These are phyloP conservation scores for Hortiboletus flavorubellus DNA, from an alignment of 768 basidiomycete species.

Conservation along the genomic window DNA sequence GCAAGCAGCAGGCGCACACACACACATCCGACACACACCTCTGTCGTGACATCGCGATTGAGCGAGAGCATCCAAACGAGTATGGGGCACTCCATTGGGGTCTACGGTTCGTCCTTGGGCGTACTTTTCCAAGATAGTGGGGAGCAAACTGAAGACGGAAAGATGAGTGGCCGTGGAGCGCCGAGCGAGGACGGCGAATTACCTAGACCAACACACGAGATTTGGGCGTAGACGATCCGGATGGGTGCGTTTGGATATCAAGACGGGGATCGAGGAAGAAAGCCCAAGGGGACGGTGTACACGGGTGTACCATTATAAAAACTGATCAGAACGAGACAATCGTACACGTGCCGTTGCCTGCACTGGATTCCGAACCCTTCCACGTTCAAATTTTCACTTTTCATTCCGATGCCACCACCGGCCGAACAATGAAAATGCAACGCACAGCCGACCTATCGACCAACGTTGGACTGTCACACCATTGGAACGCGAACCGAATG, in stretches of 20 bases:
- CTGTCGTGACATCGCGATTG: constrained; percentile 67
- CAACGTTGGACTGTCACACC: not conserved
- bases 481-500: not conserved
- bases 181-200: not conserved
- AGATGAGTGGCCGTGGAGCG: not conserved
- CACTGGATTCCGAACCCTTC: constrained; percentile 6
- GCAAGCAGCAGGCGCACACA: not conserved
- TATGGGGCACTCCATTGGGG: constrained; percentile 55
- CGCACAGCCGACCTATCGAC: constrained; percentile 1
- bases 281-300: constrained; percentile 1
- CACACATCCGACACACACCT: constrained; percentile 39
- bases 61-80: constrained; percentile 80
- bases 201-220: not conserved
- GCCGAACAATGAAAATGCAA: not conserved
- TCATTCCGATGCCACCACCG: not conserved
- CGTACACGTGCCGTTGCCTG: constrained; percentile 24
- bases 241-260: not conserved
- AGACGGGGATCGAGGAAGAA: constrained; percentile 1
- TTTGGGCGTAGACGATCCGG: not conserved
- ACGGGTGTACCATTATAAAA: constrained; percentile 27
- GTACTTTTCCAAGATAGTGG: not conserved
- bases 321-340: constrained; percentile 25
- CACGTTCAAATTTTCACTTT: not conserved
- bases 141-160: not conserved
- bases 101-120: not conserved